Evolutionary conservation across 176 grass and related monocot genomes (phyloP).

Genomic region (Canna indica): DNA sequence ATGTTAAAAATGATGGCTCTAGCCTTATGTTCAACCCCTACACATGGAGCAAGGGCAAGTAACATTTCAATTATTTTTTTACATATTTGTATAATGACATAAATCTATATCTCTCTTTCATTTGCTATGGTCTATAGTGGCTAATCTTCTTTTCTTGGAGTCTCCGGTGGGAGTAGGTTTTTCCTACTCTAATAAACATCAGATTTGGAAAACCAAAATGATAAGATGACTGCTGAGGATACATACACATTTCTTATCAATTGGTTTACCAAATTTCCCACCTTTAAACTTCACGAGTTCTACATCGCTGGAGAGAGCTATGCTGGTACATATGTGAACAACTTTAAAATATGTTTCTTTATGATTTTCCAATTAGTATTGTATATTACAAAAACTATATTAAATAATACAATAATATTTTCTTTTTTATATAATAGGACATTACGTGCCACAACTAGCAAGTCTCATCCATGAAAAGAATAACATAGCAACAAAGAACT

Average conservation of each 20-base stretch:
- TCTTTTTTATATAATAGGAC: no score
- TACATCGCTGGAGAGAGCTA: no score
- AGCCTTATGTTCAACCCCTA: background rate
- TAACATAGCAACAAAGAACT: no score
- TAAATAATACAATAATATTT: no score
- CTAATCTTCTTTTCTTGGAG: background rate
- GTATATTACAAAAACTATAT: no score
- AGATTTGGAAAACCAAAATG: background rate
- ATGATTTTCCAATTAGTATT: no score
- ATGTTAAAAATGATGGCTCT: background rate
- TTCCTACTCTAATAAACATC: background rate
- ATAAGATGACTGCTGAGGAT: background rate
- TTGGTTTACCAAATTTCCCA: no score
- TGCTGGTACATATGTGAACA: no score
- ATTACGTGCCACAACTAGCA: no score
- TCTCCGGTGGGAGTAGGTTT: constrained; percentile 4
- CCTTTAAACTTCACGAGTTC: no score
- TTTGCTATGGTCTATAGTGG: background rate
- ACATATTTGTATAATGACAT: background rate
- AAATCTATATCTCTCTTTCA: background rate
- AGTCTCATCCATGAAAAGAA: no score
- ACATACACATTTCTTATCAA: background rate
- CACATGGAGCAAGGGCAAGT: background rate
- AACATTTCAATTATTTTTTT: background rate
- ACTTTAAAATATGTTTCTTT: no score